A percentile compares a stretch with the other conserved stretches of the same genome.
Evolutionary conservation across 2,329 filamentous ascomycete genomes (phyloP).

Genomic region (Aspergillus novofumigatus): DNA sequence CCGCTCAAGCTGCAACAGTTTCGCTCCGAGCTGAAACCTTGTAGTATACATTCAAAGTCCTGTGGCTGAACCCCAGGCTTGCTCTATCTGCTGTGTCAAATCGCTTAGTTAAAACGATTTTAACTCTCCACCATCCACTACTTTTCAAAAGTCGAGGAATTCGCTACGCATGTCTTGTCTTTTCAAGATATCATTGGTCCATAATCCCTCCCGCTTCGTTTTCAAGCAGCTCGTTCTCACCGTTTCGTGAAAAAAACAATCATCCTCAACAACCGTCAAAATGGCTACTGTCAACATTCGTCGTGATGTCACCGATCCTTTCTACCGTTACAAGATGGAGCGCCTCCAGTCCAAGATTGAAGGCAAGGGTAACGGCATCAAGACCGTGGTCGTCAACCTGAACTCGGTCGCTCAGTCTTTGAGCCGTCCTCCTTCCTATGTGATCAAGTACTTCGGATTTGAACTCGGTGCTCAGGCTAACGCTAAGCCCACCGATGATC

Average conservation of each 20-base stretch:
- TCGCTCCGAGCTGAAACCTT: conserved; percentile 92
- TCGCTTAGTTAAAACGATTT: conserved; percentile 13
- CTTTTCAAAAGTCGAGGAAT: conserved; percentile 15
- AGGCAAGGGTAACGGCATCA: conserved; percentile 99
- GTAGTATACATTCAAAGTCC: conserved; percentile 82
- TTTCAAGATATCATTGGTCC: conserved; percentile 43
- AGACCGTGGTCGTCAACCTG: conserved; percentile 96
- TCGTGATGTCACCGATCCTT: conserved; percentile 95
- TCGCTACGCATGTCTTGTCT: conserved; percentile 59
- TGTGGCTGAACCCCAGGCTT: conserved; percentile 69
- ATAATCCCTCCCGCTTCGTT: conserved; percentile 33
- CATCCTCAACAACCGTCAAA: conserved; percentile 49
- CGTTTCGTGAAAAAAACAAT: conserved; percentile 27
- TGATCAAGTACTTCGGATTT: conserved; percentile 99
- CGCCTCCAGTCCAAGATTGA: conserved; percentile 97
- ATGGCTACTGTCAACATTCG: conserved; percentile 99
- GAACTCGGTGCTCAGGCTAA: conserved; percentile 98
- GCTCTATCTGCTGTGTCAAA: conserved; percentile 25
- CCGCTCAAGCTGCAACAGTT: conserved; percentile 95
- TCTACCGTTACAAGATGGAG: conserved; percentile 99
- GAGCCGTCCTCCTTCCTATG: conserved; percentile 84
- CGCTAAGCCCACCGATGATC: conserved; percentile 92
- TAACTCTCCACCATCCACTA: conserved; percentile 33
- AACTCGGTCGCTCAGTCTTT: conserved; percentile 89
- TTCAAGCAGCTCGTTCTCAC: conserved; percentile 23